Conservation (phyloP, 2,329 filamentous ascomycete species). For the Xylariaceae sp. region DNA sequence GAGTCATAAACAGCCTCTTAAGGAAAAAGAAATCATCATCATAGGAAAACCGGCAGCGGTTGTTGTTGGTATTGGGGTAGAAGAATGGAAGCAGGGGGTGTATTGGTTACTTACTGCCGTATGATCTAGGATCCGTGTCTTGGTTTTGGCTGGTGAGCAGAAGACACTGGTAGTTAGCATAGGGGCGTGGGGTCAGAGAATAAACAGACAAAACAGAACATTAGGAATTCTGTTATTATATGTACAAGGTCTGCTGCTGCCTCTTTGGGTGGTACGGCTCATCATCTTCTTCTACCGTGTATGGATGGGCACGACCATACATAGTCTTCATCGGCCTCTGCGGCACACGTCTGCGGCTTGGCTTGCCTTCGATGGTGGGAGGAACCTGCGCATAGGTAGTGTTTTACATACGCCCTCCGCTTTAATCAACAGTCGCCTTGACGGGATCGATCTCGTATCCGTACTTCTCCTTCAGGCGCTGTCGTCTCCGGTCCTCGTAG, state of each 20-base stretch:
- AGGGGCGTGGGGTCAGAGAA: too few relatives aligned
- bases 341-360: too few relatives aligned
- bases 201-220: too few relatives aligned
- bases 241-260: constrained; percentile 26
- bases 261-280: neutral
- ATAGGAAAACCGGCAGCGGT: constrained; percentile 4
- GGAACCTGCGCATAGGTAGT: neutral
- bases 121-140: neutral
- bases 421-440: constrained; percentile 51
- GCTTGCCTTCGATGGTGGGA: neutral
- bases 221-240: constrained; percentile 31
- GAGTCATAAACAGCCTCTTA: constrained; percentile 45
- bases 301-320: too few relatives aligned
- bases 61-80: constrained; percentile 1
- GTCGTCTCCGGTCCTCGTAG: constrained; percentile 80
- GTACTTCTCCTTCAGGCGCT: constrained; percentile 84
- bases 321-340: too few relatives aligned
- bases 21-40: constrained; percentile 39
- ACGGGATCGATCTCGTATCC: constrained; percentile 80
- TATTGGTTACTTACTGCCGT: constrained; percentile 23
- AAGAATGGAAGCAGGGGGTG: neutral
- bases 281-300: too few relatives aligned
- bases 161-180: neutral
- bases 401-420: constrained; percentile 4
- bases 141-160: too few relatives aligned